Evolutionary conservation across 805 yeast genomes (phyloP), one percentile per base, ranked within the genome.

Genomic region (Candida quercuum): DNA sequence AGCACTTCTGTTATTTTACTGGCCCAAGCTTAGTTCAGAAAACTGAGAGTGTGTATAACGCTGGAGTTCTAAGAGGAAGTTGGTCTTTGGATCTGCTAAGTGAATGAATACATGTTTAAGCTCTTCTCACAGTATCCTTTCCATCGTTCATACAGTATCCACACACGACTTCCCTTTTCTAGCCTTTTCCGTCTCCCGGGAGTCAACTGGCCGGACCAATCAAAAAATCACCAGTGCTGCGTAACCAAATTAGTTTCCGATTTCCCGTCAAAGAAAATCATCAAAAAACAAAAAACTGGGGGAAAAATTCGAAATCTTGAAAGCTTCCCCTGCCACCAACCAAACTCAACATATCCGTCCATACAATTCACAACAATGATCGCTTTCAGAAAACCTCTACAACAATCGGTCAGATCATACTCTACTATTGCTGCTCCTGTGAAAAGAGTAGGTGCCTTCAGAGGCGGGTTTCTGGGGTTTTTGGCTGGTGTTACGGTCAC

Each of bases 401-500:
- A 22, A 22, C 24, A 11, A 8, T 22, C 24, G 11, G 8, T 8
- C 11, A 22, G 24, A 22, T 22, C 24, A 22, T 22, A 22, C 4
- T 4, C 32, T 9, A 17, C 47, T 21, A n/a, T 32, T 2, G 28
- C 37, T 9, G 8, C 39, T 9, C 49, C 51, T 20, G 43, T 40
- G 14, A 52, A 45, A 24, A 55, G 50, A 38, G 56, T 63, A 28
- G 71, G 72, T 10, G 71, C 68, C 13, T 55, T 67, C 47, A 64
- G 69, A 37, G 72, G 72, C 14, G 72, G 68, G 5, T 66, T 86
- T 45, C 64, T 85, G 38, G 96, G 96, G 2, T 87, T 86, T 61
- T 70, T 86, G 38, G 66, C 79, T 22, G 95, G 96, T 32, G 83
- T 81, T 27, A 67, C 86, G 17, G 57, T 72, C 44, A 82, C 95